A percentile compares a stretch with the other conserved stretches of the same genome.
Evolutionary conservation across 306 rosid genomes (phyloP).

Genomic region (Lathyrus aphaca): DNA sequence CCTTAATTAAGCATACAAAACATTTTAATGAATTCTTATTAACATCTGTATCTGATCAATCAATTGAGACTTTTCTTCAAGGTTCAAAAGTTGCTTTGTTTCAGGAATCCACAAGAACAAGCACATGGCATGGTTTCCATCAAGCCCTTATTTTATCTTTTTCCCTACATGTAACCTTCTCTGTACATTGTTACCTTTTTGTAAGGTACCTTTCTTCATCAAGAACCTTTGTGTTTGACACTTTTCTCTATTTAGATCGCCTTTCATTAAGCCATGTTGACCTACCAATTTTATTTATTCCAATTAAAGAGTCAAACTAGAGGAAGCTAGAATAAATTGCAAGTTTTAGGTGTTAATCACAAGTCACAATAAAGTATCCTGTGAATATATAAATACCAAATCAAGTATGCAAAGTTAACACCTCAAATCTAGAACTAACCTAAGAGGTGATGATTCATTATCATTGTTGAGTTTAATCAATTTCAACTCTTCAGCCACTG

Average conservation of each 20-base stretch:
- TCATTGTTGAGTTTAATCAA: conserved; percentile 43
- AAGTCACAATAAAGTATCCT: conserved; percentile 21
- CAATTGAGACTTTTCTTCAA: conserved; percentile 73
- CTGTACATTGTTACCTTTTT: conserved; percentile 44
- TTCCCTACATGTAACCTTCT: conserved; percentile 51
- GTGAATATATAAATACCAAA: conserved; percentile 30
- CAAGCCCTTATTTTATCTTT: conserved; percentile 57
- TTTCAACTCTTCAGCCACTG: conserved; percentile 52
- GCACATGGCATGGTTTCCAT: conserved; percentile 71
- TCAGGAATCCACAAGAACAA: conserved; percentile 80
- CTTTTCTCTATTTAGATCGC: conserved; percentile 64
- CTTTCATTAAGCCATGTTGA: conserved; percentile 73
- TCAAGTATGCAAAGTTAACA: conserved; percentile 30
- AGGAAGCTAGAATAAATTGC: conserved; percentile 36
- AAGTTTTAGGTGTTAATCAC: conserved; percentile 38
- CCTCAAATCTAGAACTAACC: conserved; percentile 56
- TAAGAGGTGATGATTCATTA: conserved; percentile 44
- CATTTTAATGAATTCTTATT: conserved; percentile 33
- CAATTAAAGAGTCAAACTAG: conserved; percentile 43
- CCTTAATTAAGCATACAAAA: conserved; percentile 26
- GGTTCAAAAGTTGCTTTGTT: conserved; percentile 76
- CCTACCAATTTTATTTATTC: conserved; percentile 57
- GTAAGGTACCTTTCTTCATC: conserved; percentile 46
- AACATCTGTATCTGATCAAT: conserved; percentile 71
- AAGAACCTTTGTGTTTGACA: conserved; percentile 45